Evolutionary conservation across 2,329 filamentous ascomycete genomes (phyloP).

Genomic region (Aspergillus brasiliensis): DNA sequence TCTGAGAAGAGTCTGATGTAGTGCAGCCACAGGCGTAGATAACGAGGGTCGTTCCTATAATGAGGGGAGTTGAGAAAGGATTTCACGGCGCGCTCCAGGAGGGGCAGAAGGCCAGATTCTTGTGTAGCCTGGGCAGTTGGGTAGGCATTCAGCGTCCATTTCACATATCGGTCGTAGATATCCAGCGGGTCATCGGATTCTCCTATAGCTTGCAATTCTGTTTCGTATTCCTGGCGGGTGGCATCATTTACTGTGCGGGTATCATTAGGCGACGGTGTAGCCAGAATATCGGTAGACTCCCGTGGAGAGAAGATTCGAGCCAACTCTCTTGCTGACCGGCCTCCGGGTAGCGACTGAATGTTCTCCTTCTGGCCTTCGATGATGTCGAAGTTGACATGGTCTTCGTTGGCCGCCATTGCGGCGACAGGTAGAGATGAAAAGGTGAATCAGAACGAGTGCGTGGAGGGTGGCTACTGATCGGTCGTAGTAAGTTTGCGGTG

Average conservation of each 20-base stretch:
- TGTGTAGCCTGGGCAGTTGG: slow-evolving; percentile 89
- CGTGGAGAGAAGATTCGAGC: slow-evolving; percentile 67
- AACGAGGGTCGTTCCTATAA: slow-evolving; percentile 94
- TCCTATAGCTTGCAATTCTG: slow-evolving; percentile 73
- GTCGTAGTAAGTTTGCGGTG: neutral
- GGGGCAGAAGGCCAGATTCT: slow-evolving; percentile 82
- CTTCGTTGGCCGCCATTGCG: slow-evolving; percentile 45
- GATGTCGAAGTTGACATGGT: slow-evolving; percentile 71
- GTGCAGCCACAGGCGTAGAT: slow-evolving; percentile 89
- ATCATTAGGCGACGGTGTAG: slow-evolving; percentile 68
- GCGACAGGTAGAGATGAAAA: slow-evolving; percentile 51
- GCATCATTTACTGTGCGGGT: slow-evolving; percentile 77
- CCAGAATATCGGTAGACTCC: slow-evolving; percentile 52
- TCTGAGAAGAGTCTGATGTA: slow-evolving; percentile 94
- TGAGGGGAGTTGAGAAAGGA: slow-evolving; percentile 80
- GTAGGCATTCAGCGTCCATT: slow-evolving; percentile 95
- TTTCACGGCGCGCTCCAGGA: slow-evolving; percentile 92
- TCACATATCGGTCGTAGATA: slow-evolving; percentile 93
- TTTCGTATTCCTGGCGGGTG: slow-evolving; percentile 81
- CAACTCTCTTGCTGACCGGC: slow-evolving; percentile 84
- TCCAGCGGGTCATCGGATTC: slow-evolving; percentile 96
- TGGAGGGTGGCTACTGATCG: neutral
- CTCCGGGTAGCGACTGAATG: slow-evolving; percentile 88
- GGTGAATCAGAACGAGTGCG: neutral
- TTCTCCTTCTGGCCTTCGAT: slow-evolving; percentile 98